Evolutionary conservation across 2,329 filamentous ascomycete species (phyloP).

Genomic region (Canariomyces notabilis): DNA sequence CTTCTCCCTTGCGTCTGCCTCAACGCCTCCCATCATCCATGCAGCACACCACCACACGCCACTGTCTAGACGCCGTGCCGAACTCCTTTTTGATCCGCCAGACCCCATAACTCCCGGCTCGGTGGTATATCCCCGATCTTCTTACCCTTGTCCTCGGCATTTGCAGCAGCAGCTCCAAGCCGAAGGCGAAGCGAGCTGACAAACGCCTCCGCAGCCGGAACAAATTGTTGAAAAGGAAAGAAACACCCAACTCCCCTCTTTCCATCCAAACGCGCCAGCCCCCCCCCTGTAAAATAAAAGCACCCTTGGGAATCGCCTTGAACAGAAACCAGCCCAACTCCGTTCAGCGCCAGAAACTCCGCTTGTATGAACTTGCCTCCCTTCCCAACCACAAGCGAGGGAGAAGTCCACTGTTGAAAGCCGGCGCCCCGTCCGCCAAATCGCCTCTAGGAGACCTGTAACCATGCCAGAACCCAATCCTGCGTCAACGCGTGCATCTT

Average conservation of each 20-base stretch:
- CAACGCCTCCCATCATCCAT: neutral
- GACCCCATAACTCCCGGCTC: neutral
- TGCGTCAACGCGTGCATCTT: neutral
- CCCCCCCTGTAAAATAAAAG: neutral
- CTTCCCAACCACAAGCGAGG: neutral
- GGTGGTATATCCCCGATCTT: neutral
- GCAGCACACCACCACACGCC: neutral
- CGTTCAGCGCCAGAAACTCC: constrained; percentile 12
- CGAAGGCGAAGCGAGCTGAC: neutral
- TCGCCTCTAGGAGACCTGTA: neutral
- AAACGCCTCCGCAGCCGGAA: neutral
- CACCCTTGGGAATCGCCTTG: neutral
- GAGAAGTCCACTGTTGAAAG: neutral
- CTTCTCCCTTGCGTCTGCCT: too few relatives aligned
- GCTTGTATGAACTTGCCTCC: constrained; percentile 11
- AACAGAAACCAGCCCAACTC: neutral
- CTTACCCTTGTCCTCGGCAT: neutral
- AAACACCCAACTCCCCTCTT: constrained; percentile 7
- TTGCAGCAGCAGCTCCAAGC: neutral
- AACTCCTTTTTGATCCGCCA: neutral
- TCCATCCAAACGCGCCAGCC: constrained; percentile 14
- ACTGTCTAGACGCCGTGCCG: neutral
- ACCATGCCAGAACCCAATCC: neutral
- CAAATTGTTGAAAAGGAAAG: constrained; percentile 2
- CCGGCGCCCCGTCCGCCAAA: neutral